phyloP scores from a whole-genome alignment of 2,329 filamentous ascomycete genomes.

The Colletotrichum acutatum region DNA sequence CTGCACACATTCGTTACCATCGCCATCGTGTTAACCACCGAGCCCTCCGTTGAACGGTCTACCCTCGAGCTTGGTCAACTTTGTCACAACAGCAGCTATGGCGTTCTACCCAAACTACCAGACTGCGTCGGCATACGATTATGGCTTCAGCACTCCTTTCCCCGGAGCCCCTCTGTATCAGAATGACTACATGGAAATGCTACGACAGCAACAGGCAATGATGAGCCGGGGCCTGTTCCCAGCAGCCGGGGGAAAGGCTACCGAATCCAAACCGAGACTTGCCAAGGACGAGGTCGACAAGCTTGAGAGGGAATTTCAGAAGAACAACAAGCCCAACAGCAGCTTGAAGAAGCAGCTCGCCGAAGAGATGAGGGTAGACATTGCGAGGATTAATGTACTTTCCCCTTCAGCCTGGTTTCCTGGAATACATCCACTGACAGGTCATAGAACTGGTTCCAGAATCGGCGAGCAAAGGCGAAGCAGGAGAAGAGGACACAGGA shows the following conservation, averaged over 20 bases:
- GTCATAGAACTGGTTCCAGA: conserved; percentile 75
- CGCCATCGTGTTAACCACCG: background rate
- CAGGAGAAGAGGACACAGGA: conserved; percentile 68
- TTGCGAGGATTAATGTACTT: conserved; percentile 70
- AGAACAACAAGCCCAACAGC: conserved; percentile 73
- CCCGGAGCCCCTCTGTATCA: conserved; percentile 19
- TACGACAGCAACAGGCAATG: conserved; percentile 31
- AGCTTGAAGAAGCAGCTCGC: conserved; percentile 70
- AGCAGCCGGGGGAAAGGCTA: conserved; percentile 43
- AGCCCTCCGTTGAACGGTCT: background rate
- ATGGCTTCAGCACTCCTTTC: conserved; percentile 23
- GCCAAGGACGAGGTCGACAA: conserved; percentile 70
- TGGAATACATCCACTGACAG: conserved; percentile 42
- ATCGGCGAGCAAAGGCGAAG: conserved; percentile 72
- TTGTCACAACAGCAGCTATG: conserved; percentile 17
- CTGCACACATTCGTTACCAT: conserved; percentile 10
- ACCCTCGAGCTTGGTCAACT: background rate
- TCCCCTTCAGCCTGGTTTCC: conserved; percentile 28
- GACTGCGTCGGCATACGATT: conserved; percentile 15
- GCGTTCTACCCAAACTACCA: conserved; percentile 32
- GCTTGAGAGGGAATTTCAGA: conserved; percentile 70
- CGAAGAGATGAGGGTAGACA: conserved; percentile 70
- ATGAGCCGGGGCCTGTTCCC: conserved; percentile 31
- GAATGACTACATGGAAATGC: conserved; percentile 15
- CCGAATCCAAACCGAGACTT: conserved; percentile 63